Conservation (phyloP, 2,329 filamentous ascomycete species). For the Byssoonygena ceratinophila region DNA sequence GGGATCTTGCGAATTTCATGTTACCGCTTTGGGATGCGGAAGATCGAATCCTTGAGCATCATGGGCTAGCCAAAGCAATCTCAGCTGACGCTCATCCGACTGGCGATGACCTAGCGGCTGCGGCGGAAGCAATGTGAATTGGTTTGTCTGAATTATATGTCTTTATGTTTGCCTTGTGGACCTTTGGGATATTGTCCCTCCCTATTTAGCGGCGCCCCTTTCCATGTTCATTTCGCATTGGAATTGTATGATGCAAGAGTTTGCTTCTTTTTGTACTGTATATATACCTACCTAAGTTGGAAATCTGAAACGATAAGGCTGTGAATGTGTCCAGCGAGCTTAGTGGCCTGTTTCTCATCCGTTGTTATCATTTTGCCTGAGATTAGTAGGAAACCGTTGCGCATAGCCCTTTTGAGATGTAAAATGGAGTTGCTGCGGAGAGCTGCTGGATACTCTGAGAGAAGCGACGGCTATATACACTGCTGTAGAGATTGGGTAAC, state of each 20-base stretch:
- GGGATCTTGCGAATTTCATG: slow-evolving; percentile 7
- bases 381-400: too few relatives aligned
- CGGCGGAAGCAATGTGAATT: not conserved
- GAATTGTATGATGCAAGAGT: not conserved
- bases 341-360: too few relatives aligned
- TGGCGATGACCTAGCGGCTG: not conserved
- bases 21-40: slow-evolving; percentile 5
- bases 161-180: not conserved
- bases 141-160: not conserved
- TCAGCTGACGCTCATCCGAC: not conserved
- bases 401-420: too few relatives aligned
- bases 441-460: too few relatives aligned
- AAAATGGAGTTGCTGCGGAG: too few relatives aligned
- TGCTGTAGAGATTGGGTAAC: too few relatives aligned
- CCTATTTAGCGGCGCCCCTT: not conserved
- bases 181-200: not conserved
- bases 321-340: too few relatives aligned
- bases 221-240: not conserved
- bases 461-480: too few relatives aligned
- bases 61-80: not conserved
- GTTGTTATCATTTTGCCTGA: too few relatives aligned
- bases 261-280: not conserved
- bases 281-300: not conserved
- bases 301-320: not conserved
- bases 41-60: not conserved